Evolutionary conservation across 371 early-diverging fungal genomes (phyloP), one percentile per base, ranked within the genome.

Genomic region (Lichtheimia hyalospora): DNA sequence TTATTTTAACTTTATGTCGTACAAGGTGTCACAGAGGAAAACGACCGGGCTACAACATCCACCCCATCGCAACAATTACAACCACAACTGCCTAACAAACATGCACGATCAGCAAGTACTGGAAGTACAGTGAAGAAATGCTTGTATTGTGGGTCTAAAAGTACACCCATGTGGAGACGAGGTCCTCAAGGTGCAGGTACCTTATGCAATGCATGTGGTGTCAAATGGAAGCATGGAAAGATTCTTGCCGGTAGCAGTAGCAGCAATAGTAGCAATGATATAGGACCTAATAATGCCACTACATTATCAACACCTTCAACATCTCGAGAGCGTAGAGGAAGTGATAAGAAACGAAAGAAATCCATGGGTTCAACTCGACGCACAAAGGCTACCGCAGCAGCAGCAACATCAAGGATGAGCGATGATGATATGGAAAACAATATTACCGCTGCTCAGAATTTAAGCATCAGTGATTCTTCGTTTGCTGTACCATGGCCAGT

Each of bases 201-300:
- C 3, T 79, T 95, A 14, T 94, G 95, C 70, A 95, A 94, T 70
- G 89, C 92, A 1, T 95, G 95, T 70, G 94, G 95, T 43, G 90
- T 96, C 16, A 94, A 95, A 67, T 92, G 92, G 88, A 88, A 87
- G 46, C 82, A 87, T 39, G 87, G 89, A 49, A 87, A 88, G 58
- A 86, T 85, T 20, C 58, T 84, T 15, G 71, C 70, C 24, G 71
- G 66, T 46, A 23, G 94, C 70, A 93, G 95, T 40, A 89, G 95
- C 16, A 94, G 94, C 67, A 92, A 92, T 87, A 89, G 86, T 44
- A 81, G 86, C 28, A 86, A 87, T 50, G 46, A 21, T 12, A 21
- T 16, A 14, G 46, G n/a, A 46, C n/a, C 46, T 46, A 46, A 14
- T 46, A 46, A 7, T 14, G 5, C 44, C 10, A 6, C 46, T 1